A percentile compares a stretch with the other conserved stretches of the same genome.
Conservation (phyloP, 108 stramenopile species). For the Stephanodiscus triporus region DNA sequence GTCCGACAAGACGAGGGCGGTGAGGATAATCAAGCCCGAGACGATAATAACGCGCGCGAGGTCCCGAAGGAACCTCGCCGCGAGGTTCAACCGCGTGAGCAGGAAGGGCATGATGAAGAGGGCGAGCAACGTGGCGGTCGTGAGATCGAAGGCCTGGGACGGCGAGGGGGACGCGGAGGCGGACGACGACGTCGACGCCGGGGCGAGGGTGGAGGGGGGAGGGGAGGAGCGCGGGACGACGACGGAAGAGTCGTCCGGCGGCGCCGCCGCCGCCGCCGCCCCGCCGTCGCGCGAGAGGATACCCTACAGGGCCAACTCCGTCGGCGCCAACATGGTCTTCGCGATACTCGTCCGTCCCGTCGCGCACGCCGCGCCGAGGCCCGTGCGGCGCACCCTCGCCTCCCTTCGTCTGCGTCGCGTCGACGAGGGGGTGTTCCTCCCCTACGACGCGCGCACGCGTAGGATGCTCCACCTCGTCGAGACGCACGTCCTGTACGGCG, state of each 20-base stretch:
- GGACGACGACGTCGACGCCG: constrained; percentile 24
- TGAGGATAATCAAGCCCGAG: constrained; percentile 75
- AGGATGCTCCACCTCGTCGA: constrained; percentile 83
- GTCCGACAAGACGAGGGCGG: constrained; percentile 37
- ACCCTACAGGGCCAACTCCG: constrained; percentile 76
- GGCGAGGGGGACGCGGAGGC: constrained; percentile 27
- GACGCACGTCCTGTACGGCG: constrained; percentile 83
- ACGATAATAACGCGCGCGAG: constrained; percentile 59
- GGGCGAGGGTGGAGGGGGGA: neutral
- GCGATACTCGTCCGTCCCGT: constrained; percentile 76
- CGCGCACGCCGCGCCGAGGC: constrained; percentile 46
- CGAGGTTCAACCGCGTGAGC: constrained; percentile 69
- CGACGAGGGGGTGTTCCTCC: constrained; percentile 80
- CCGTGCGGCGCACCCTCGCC: constrained; percentile 57
- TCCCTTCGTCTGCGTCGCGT: constrained; percentile 61
- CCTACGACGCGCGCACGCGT: constrained; percentile 57
- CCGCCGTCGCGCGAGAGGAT: constrained; percentile 36
- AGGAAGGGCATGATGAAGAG: constrained; percentile 90
- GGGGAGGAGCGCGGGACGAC: neutral
- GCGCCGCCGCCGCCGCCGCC: too few species aligned
- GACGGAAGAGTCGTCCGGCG: too few species aligned
- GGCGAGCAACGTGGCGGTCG: constrained; percentile 64
- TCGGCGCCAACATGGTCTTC: constrained; percentile 75
- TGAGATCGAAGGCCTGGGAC: constrained; percentile 61
- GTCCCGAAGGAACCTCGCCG: constrained; percentile 43